Evolutionary conservation across 2,329 filamentous ascomycete species (phyloP), one percentile per base, ranked within the genome.

Genomic region (Colletotrichum scovillei): DNA sequence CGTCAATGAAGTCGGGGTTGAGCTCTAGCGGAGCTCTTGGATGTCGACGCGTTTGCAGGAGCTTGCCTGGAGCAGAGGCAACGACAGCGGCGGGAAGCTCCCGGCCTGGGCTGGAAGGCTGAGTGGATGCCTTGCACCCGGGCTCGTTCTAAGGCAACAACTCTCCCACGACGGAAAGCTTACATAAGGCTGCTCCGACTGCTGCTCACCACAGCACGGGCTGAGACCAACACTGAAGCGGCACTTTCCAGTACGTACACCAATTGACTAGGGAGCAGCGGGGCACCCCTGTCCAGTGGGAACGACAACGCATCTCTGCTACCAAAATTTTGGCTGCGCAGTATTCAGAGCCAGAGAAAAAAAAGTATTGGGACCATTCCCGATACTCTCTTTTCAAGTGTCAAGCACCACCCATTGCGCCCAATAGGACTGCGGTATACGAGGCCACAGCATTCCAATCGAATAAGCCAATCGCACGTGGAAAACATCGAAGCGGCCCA

Each of bases 11-110:
- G 74, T 74, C 65, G 75, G 75, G 70, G 55, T 72, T 72, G 69
- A 76, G 75, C 73, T 76, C 65, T 66, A 38, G 68, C 32, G 67
- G 22, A 75, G 75, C 73, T 77, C 63, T 63, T 60, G 68, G 30
- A 63, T 69, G 73, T 73, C 72, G 80, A 85, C 84, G 84, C 84
- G 84, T 86, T 83, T 84, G 84, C 83, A 81, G 80, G 77, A 86
- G 84, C 84, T 86, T 86, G 84, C 84, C 84, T 86, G 77, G 84
- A 85, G 80, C 78, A 78, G 75, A 68, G 66, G 63, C 72, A 72
- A 63, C 66, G 69, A 75, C 70, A n/a, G 62, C 66, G 53, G 57
- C 68, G 53, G 65, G 73, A 63, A 81, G 78, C 78, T 81, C 77
- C 62, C 77, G 75, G 32, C 63, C 63, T n/a, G 32, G 32, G 63